Evolutionary conservation across 23 red algal species (phyloP).

Genomic region (Rhodosorus marinus): DNA sequence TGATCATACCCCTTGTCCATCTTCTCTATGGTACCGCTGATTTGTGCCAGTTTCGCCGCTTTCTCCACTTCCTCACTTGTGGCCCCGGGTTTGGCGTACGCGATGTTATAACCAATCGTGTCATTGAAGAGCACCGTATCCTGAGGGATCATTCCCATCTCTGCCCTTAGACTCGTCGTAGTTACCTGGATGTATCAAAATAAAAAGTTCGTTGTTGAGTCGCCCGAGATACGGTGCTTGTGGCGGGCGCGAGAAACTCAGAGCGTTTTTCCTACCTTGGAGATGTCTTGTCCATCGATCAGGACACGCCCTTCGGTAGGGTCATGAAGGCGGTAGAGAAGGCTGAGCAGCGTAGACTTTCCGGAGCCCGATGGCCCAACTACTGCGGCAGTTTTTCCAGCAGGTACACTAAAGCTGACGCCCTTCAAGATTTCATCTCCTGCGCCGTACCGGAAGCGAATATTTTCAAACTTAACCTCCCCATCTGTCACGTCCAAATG

Average conservation of each 20-base stretch:
- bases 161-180: neutral
- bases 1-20: conserved; percentile 62
- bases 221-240: too few species aligned
- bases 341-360: conserved; percentile 52
- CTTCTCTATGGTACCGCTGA: conserved; percentile 69
- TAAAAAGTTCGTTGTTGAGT: too few species aligned
- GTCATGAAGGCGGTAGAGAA: conserved; percentile 74
- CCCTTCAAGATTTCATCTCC: conserved; percentile 4
- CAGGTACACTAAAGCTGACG: conserved; percentile 62
- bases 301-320: conserved; percentile 31
- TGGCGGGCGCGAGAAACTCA: too few species aligned
- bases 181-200: too few species aligned
- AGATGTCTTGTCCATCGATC: conserved; percentile 91
- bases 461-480: conserved; percentile 74
- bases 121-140: conserved; percentile 56
- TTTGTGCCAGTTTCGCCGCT: conserved; percentile 62
- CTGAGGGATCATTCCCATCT: conserved; percentile 28
- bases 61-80: conserved; percentile 50
- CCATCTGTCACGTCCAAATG: conserved; percentile 28
- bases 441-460: conserved; percentile 60
- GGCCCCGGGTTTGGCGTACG: conserved; percentile 48
- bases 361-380: conserved; percentile 81
- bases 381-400: conserved; percentile 57
- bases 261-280: too few species aligned
- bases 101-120: conserved; percentile 90